Conservation (phyloP, 2,329 filamentous ascomycete genomes). For the Ceratocystis colombiana region DNA sequence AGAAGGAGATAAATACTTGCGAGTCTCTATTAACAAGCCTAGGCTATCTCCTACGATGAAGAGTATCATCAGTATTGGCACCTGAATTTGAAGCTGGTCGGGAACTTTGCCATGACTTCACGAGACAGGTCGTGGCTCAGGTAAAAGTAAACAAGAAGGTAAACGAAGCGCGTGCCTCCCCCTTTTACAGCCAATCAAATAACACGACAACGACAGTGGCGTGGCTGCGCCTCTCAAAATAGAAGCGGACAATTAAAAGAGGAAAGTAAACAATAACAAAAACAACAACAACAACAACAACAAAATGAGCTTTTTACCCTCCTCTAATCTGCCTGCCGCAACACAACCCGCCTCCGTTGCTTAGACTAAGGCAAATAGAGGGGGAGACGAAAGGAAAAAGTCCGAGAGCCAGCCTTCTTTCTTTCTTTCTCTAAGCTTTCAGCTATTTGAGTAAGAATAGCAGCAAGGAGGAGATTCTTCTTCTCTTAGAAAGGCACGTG, state of each 20-base stretch:
- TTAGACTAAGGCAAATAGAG: background rate
- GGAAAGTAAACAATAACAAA: background rate
- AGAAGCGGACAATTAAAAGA: background rate
- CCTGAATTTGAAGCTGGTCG: too few species aligned
- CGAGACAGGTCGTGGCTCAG: background rate
- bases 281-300: background rate
- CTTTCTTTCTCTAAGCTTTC: background rate
- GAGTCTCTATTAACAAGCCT: too few species aligned
- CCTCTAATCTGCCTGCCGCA: too few species aligned
- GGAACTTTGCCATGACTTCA: too few species aligned
- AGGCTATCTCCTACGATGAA: too few species aligned
- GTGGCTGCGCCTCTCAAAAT: background rate
- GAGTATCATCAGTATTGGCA: too few species aligned
- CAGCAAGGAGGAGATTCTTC: background rate
- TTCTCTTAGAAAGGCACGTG: background rate
- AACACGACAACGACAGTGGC: background rate
- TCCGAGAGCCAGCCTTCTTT: background rate
- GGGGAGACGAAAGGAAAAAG: background rate
- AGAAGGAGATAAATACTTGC: background rate
- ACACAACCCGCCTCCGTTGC: too few species aligned
- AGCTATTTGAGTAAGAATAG: background rate
- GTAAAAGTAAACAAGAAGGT: background rate
- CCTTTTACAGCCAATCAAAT: background rate
- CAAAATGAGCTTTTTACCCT: background rate
- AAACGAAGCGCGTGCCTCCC: background rate